These are phyloP conservation scores for Pichia paraexigua DNA, from an alignment of 805 yeast species.

Conservation along the genomic window DNA sequence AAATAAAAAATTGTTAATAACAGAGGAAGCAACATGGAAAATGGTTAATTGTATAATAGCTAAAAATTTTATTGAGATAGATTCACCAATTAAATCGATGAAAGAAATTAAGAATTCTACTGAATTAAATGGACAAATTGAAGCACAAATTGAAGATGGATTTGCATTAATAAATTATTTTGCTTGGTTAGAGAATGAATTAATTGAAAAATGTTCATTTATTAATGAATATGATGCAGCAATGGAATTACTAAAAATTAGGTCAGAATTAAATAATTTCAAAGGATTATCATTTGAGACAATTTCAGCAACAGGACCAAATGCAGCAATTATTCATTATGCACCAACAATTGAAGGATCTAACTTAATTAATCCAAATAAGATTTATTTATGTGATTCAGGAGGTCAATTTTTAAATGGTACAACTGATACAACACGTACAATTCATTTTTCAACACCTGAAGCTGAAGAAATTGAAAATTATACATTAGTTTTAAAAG, in stretches of 20 bases:
- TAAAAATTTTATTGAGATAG: slow-evolving; percentile 32
- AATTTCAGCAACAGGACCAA: slow-evolving; percentile 67
- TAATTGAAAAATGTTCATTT: slow-evolving; percentile 34
- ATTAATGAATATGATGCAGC: slow-evolving; percentile 64
- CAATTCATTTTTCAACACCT: slow-evolving; percentile 47
- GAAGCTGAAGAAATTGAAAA: slow-evolving; percentile 36
- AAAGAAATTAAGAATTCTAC: slow-evolving; percentile 43
- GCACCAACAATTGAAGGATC: slow-evolving; percentile 42
- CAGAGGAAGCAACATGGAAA: slow-evolving; percentile 63
- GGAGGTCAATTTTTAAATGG: slow-evolving; percentile 59
- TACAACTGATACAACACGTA: slow-evolving; percentile 58
- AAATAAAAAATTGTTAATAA: slow-evolving; percentile 36
- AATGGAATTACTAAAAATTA: slow-evolving; percentile 45
- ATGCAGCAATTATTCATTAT: slow-evolving; percentile 73
- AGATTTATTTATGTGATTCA: slow-evolving; percentile 48
- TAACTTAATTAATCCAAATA: slow-evolving; percentile 42
- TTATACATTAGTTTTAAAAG: slow-evolving; percentile 53
- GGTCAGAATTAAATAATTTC: slow-evolving; percentile 44
- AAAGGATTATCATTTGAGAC: slow-evolving; percentile 67
- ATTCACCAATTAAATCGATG: slow-evolving; percentile 50
- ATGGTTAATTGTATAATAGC: slow-evolving; percentile 42
- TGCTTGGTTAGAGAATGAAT: slow-evolving; percentile 49
- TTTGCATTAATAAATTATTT: slow-evolving; percentile 45
- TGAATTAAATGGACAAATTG: slow-evolving; percentile 44
- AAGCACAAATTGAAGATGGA: slow-evolving; percentile 52